Evolutionary conservation across 2,329 filamentous ascomycete species (phyloP), one percentile per base, ranked within the genome.

Genomic region (Trichoderma atroviride): DNA sequence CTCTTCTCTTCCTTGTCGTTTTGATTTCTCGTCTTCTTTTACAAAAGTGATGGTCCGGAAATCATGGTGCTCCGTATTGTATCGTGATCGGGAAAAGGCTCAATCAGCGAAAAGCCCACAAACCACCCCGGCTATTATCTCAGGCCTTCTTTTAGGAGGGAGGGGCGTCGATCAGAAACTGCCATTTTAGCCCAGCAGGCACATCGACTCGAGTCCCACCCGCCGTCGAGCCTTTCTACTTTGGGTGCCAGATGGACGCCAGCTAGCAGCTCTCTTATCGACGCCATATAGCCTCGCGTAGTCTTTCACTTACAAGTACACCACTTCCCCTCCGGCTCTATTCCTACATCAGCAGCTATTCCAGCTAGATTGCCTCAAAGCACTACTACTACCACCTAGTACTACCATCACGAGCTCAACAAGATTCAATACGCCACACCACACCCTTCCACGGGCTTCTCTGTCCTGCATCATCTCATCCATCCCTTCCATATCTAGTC

Each of bases 241-340:
- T 24, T 53, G 3, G n/a, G 22, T 63, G 60, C 60, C 53, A 55
- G 22, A 50, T 22, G 47, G n/a, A 40, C 47, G n/a, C 27, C 57
- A 19, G 33, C 60, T 63, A 63, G 60, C 22, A 63, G 37, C 40
- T 33, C 50, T 43, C 61, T 56, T 55, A 64, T 64, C 61, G 61
- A 64, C 61, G 61, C 62, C 47, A 66, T 66, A 50, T 66, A 50
- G 62, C 27, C 50, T 66, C 62, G 53, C 62, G 52, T 58, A 66
- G 53, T 27, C 35, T 29, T 22, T 66, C 62, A 57, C 53, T 50
- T 57, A 43, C n/a, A n/a, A n/a, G n/a, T n/a, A n/a, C 22, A 56
- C 55, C 14, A 57, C 47, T 57, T 58, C n/a, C 47, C 53, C 62
- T 56, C 53, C 31, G 43, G 53, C 53, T 43, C 62, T 50, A 47